Evolutionary conservation across 1,284 basidiomycete genomes (phyloP).

Genomic region (Xerocomus nothofagi): DNA sequence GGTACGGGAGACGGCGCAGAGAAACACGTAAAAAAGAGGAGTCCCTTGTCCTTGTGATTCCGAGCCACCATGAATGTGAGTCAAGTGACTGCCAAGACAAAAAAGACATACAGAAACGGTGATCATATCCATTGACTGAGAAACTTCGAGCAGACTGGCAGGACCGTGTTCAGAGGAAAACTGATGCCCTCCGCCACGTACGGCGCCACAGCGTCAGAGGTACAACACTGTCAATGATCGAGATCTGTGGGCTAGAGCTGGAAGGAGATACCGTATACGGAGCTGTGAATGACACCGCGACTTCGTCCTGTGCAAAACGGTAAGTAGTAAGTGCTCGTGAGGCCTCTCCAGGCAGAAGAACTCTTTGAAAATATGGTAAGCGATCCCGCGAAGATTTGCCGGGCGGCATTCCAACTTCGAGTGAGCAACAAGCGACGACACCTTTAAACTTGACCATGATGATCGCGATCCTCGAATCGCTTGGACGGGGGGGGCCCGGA

Average conservation of each 20-base stretch:
- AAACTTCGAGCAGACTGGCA: neutral
- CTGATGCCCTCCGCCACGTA: slow-evolving; percentile 5
- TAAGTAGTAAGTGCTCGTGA: neutral
- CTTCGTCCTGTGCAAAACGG: neutral
- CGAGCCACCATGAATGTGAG: neutral
- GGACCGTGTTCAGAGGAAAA: neutral
- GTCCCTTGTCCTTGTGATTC: neutral
- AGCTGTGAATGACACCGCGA: slow-evolving; percentile 1
- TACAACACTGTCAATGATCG: slow-evolving; percentile 6
- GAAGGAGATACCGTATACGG: neutral
- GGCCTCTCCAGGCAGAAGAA: neutral
- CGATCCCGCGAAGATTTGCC: slow-evolving; percentile 36
- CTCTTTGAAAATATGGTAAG: slow-evolving; percentile 16
- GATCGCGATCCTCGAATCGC: slow-evolving; percentile 34
- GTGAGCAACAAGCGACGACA: slow-evolving; percentile 31
- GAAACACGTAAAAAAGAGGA: neutral
- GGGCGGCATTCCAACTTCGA: slow-evolving; percentile 24
- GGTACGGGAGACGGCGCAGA: neutral
- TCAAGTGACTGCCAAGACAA: neutral
- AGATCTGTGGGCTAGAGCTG: slow-evolving; percentile 8
- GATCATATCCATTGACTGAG: neutral
- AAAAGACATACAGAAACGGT: slow-evolving; percentile 4
- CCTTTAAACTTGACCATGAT: slow-evolving; percentile 26
- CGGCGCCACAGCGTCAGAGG: slow-evolving; percentile 16
- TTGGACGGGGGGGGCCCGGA: slow-evolving; percentile 21